Conservation (phyloP, 2,329 filamentous ascomycete genomes). For the Penicillium griseofulvum region DNA sequence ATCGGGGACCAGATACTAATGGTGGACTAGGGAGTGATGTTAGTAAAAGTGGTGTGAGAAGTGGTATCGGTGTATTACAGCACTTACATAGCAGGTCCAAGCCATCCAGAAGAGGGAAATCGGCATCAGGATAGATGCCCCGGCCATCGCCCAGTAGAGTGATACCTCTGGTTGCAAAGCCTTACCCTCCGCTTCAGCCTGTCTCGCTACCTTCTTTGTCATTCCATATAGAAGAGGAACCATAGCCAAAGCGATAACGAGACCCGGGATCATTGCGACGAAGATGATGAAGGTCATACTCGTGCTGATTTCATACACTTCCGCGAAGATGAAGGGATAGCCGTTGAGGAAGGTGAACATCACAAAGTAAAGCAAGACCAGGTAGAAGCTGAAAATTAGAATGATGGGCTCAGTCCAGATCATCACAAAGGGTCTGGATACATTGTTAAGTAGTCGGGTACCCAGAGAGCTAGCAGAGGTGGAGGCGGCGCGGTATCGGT, state of each 20-base stretch:
- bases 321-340: slow-evolving; percentile 51
- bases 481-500: slow-evolving; percentile 46
- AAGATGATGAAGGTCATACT: slow-evolving; percentile 50
- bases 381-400: slow-evolving; percentile 26
- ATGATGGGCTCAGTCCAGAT: slow-evolving; percentile 29
- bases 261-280: slow-evolving; percentile 39
- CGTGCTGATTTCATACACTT: slow-evolving; percentile 47
- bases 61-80: neutral
- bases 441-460: slow-evolving; percentile 36
- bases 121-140: neutral
- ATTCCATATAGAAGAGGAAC: neutral
- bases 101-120: slow-evolving; percentile 3
- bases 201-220: neutral
- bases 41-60: neutral
- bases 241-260: slow-evolving; percentile 2
- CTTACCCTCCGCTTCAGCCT: neutral
- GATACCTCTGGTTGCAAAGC: slow-evolving; percentile 4
- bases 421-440: slow-evolving; percentile 43
- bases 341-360: slow-evolving; percentile 42
- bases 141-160: slow-evolving; percentile 3
- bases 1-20: slow-evolving; percentile 54
- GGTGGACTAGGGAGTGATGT: slow-evolving; percentile 1
- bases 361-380: slow-evolving; percentile 31
- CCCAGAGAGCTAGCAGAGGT: neutral
- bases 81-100: slow-evolving; percentile 18